Evolutionary conservation across 495 filamentous ascomycete genomes (phyloP), one percentile per base, ranked within the genome.

Genomic region (Penicillium pulvis): DNA sequence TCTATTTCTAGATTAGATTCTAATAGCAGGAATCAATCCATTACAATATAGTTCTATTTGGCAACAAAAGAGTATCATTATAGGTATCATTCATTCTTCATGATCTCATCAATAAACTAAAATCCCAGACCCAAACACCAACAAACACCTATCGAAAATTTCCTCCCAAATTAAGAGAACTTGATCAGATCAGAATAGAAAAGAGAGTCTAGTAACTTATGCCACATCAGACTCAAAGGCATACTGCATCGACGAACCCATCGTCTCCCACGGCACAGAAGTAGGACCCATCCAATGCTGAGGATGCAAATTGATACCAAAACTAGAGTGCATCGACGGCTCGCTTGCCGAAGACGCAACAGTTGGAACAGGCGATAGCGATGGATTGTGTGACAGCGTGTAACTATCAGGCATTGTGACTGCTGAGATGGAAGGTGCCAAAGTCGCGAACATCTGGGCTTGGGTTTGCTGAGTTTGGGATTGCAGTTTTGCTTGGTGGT

Each of bases 211-310:
- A 7, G 35, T 11, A 47, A 9, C 11, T 53, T 20, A 59, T 31
- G 24, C 44, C 44, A 43, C 48, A 49, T 56, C 51, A 28, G 53
- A 24, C 24, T 64, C 67, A 43, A 58, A 68, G 6, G 52, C 53
- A 48, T 53, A 68, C 9, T 62, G 58, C 20, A 68, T 61, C 6
- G 51, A 51, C 14, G 62, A 24, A 9, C 63, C 59, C 6, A 69
- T n/a, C 4, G 61, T 48, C 43, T 73, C 71, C 74, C 74, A 77
- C 11, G 71, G 71, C 10, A 75, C 59, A 8, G 72, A 71, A 12
- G 69, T 61, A 14, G 74, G 65, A 19, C 58, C 60, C 7, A 77
- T 52, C 74, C 74, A 77, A 42, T 73, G 70, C 55, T 77, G 74
- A 9, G 71, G 69, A 30, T 74, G 69, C 31, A 77, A 59, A 20